Conservation (phyloP, 352 stramenopile genomes). For the Chrysophaeum taylorii region DNA sequence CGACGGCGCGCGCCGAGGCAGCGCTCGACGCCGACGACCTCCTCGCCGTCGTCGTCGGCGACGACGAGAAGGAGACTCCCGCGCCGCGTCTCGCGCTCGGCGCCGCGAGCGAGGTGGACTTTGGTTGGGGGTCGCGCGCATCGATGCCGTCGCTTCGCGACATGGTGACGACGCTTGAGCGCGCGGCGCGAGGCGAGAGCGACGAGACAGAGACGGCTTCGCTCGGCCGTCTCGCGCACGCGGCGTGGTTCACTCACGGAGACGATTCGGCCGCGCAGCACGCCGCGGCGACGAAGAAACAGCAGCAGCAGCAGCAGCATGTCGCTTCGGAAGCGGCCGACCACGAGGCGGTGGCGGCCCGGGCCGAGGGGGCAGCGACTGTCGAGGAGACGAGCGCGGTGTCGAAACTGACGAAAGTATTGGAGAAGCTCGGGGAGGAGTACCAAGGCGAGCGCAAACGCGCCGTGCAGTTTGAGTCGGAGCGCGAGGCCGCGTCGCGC, state of each 20-base stretch:
- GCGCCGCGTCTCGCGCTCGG: not conserved
- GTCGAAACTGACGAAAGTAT: too few species aligned
- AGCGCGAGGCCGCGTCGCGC: too few species aligned
- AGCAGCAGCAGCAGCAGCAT: not conserved
- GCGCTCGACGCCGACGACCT: not conserved
- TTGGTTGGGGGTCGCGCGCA: not conserved
- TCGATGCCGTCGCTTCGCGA: not conserved
- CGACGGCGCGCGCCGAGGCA: not conserved
- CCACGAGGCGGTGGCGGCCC: not conserved
- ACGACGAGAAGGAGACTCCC: too few species aligned
- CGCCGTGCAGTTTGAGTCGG: too few species aligned
- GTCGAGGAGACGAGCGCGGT: too few species aligned
- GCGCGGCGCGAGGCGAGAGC: too few species aligned
- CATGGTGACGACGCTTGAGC: not conserved
- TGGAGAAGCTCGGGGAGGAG: too few species aligned
- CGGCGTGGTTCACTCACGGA: not conserved
- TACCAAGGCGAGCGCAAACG: too few species aligned
- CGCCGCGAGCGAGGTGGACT: too few species aligned
- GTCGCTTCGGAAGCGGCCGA: not conserved
- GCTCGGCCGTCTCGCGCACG: conserved; percentile 3
- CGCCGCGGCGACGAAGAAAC: not conserved
- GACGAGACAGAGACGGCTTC: not conserved
- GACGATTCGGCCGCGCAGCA: not conserved
- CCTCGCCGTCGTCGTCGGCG: not conserved
- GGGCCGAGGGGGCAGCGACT: too few species aligned